Evolutionary conservation across 2,329 filamentous ascomycete genomes (phyloP), one percentile per base, ranked within the genome.

Genomic region (Lecanicillium sp.): DNA sequence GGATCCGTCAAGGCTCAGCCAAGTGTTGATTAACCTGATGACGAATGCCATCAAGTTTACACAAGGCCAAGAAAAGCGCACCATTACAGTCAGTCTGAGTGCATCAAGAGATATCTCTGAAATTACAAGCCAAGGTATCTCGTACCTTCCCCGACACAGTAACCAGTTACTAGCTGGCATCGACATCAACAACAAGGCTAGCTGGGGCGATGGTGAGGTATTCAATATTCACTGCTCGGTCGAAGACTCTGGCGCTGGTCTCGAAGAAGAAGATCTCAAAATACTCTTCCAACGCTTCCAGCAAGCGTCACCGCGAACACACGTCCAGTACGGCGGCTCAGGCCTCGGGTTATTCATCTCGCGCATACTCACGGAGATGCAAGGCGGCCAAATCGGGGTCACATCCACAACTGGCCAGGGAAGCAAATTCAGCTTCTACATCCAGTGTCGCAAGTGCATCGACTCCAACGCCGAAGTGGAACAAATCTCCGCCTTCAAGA

Each of bases 311-410:
- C 79, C 79, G 4, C 68, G 79, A 19, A 85, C 80, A 0, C 81
- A 85, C 50, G 78, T 85, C 3, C 77, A 83, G 45, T 85, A 85
- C 45, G 81, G 81, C 16, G 81, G 81, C 7, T 81, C 76, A 1
- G 81, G 81, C 0, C 62, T 85, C 1, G 81, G 81, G 1, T 63
- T 89, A 2, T 88, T 87, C 61, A 88, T 89, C 53, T 85, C 79
- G 4, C 71, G 83, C 28, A 83, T 84, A 49, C 62, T 89, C 35
- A 84, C 81, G 2, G 83, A 88, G 53, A 63, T 88, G 35, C 84
- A 88, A 59, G 83, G 83, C 12, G 84, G 84, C 3, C 81, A 86
- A 53, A 85, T 88, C 40, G 83, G 83, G 7, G 82, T 88, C 3
- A 69, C 72, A 2, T 85, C 80, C 1, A 64, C 74, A 44, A 71